Evolutionary conservation across 2,329 filamentous ascomycete genomes (phyloP), one percentile per base, ranked within the genome.

Genomic region (Tolypocladium inflatum): DNA sequence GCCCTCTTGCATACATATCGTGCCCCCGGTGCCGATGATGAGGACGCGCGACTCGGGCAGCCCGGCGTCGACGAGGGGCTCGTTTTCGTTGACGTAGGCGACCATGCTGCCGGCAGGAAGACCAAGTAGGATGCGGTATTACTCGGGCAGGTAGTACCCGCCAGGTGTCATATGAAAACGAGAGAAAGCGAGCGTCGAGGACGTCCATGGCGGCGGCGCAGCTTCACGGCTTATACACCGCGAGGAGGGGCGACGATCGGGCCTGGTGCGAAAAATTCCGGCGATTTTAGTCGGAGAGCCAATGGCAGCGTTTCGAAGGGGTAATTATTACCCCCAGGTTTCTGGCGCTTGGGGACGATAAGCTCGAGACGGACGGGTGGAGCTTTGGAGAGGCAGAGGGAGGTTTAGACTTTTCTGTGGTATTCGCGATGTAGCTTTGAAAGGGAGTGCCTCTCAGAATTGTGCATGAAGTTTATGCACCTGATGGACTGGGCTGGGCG

Each of bases 1-100:
- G 11, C 90, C 91, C 57, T 86, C 87, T 68, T 88, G 85, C 92
- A 97, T 96, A 75, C 91, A 96, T 67, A 96, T 96, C 8, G 88
- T 91, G 51, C 88, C 89, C 60, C 90, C 91, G 15, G 92, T 96
- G 77, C 95, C 93, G 72, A 96, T 90, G 67, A 96, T 88, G 63
- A 97, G 79, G 15, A 97, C 89, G 59, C 89, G 81, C 30, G 90
- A 90, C 71, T 95, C 90, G 13, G 87, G 88, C 59, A 78, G 78
- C 10, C 68, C 72, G 54, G 64, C 58, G 42, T 62, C 57, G 60
- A 65, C 52, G 48, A 51, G 30, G 19, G 48, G 48, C 42, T 59
- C 33, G 57, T 37, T 10, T 35, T 58, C 55, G 42, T 35, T 23
- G 26, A 38, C 39, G 21, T 56, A 51, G 56, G 26, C 43, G 41